Percentiles rank a stretch among this genome's conserved stretches.
These are phyloP conservation scores for Actinidia arguta DNA, from an alignment of 179 eudicot species.

Conservation along the genomic window DNA sequence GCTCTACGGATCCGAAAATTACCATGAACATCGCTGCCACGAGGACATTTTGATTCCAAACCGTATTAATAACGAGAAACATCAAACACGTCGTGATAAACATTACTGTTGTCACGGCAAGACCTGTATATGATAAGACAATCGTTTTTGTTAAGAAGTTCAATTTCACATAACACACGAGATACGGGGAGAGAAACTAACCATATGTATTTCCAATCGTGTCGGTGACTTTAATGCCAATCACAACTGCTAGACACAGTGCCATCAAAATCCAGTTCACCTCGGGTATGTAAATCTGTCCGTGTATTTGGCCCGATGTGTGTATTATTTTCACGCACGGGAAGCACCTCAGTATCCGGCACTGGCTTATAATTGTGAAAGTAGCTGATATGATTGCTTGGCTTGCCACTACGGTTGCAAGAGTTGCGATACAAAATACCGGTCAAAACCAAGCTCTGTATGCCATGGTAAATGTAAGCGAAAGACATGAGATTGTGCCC, in stretches of 20 bases:
- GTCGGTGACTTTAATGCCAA: slow-evolving; percentile 53
- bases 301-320: slow-evolving; percentile 51
- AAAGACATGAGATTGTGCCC: background rate
- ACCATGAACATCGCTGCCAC: slow-evolving; percentile 32
- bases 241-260: slow-evolving; percentile 45
- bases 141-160: background rate
- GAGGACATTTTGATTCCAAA: slow-evolving; percentile 40
- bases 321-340: slow-evolving; percentile 54
- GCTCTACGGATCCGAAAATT: slow-evolving; percentile 45
- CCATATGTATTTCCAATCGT: slow-evolving; percentile 58
- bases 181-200: slow-evolving; percentile 18
- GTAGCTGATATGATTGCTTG: slow-evolving; percentile 61
- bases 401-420: slow-evolving; percentile 60
- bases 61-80: slow-evolving; percentile 41
- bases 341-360: slow-evolving; percentile 57
- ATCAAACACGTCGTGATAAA: slow-evolving; percentile 56
- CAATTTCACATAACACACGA: background rate
- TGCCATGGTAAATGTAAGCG: background rate
- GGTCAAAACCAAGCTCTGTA: slow-evolving; percentile 61
- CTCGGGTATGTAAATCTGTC: slow-evolving; percentile 58
- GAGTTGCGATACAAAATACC: slow-evolving; percentile 44
- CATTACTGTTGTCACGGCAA: slow-evolving; percentile 51
- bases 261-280: slow-evolving; percentile 57
- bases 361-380: slow-evolving; percentile 59
- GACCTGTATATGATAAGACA: slow-evolving; percentile 36